These are phyloP conservation scores for Penicillium sp. DNA, from an alignment of 2,329 filamentous ascomycete species.

Conservation along the genomic window DNA sequence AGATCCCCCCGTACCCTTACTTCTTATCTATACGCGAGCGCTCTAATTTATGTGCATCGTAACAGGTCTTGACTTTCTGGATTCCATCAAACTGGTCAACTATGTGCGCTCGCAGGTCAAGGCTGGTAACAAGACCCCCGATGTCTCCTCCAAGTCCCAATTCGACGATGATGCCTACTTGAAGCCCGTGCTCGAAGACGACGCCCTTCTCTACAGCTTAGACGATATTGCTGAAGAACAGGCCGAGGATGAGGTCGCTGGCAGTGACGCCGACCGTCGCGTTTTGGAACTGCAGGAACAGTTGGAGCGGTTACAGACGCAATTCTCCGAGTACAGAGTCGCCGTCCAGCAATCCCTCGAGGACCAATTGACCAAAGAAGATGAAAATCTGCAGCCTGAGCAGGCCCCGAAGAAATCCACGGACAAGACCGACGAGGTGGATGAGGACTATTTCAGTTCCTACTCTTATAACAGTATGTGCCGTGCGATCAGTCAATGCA, in stretches of 20 bases:
- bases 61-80: constrained; percentile 71
- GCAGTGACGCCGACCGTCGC: constrained; percentile 48
- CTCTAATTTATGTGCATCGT: constrained; percentile 26
- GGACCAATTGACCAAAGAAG: constrained; percentile 65
- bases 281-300: constrained; percentile 66
- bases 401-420: constrained; percentile 25
- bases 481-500: not conserved
- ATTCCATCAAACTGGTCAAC: constrained; percentile 75
- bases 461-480: constrained; percentile 69
- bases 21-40: constrained; percentile 7
- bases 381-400: constrained; percentile 43
- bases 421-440: constrained; percentile 54
- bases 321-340: constrained; percentile 68
- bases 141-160: constrained; percentile 62
- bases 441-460: constrained; percentile 66
- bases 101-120: constrained; percentile 59
- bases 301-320: constrained; percentile 61
- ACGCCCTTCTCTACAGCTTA: constrained; percentile 83
- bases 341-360: constrained; percentile 70
- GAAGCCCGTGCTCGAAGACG: constrained; percentile 83
- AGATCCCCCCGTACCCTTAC: not conserved
- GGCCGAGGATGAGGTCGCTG: constrained; percentile 29
- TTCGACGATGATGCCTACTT: constrained; percentile 81
- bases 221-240: constrained; percentile 69
- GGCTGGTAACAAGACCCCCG: constrained; percentile 52